phyloP scores from a whole-genome alignment of 1,139 yeast genomes.

The Zygosaccharomyces sapae region DNA sequence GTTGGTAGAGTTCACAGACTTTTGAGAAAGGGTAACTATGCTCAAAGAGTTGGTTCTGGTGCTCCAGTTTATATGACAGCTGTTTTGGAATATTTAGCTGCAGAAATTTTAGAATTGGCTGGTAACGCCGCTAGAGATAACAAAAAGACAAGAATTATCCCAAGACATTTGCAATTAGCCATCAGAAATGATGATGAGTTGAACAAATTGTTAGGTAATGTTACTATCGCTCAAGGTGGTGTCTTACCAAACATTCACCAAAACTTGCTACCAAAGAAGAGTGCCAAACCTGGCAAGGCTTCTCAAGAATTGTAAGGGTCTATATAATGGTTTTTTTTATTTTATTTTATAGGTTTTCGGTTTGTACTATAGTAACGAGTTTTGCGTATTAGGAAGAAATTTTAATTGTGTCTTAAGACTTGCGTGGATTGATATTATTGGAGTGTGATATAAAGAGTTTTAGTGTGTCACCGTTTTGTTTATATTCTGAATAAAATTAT shows the following conservation, averaged over 20 bases:
- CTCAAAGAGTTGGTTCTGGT: slow-evolving; percentile 99
- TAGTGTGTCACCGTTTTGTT: background rate
- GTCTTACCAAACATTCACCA: slow-evolving; percentile 96
- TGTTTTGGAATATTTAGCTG: slow-evolving; percentile 92
- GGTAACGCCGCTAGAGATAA: slow-evolving; percentile 99
- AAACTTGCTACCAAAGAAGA: slow-evolving; percentile 92
- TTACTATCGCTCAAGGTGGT: slow-evolving; percentile 97
- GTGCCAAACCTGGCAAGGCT: slow-evolving; percentile 70
- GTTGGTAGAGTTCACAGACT: slow-evolving; percentile 99
- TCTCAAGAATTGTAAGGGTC: slow-evolving; percentile 72
- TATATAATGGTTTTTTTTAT: background rate
- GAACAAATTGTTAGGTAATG: slow-evolving; percentile 89
- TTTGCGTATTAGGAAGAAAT: background rate
- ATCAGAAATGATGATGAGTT: slow-evolving; percentile 98
- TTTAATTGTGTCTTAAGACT: background rate
- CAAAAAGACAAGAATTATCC: slow-evolving; percentile 97
- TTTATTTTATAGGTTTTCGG: slow-evolving; percentile 4
- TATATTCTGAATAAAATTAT: background rate
- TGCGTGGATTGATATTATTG: background rate
- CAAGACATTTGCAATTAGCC: slow-evolving; percentile 97
- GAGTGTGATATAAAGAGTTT: background rate
- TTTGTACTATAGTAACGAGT: slow-evolving; percentile 6
- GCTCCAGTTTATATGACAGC: slow-evolving; percentile 96
- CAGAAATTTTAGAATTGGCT: slow-evolving; percentile 95
- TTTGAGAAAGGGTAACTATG: slow-evolving; percentile 96